Evolutionary conservation across 78 protist species (phyloP), one percentile per base, ranked within the genome.

Genomic region (Parvularia atlantis): DNA sequence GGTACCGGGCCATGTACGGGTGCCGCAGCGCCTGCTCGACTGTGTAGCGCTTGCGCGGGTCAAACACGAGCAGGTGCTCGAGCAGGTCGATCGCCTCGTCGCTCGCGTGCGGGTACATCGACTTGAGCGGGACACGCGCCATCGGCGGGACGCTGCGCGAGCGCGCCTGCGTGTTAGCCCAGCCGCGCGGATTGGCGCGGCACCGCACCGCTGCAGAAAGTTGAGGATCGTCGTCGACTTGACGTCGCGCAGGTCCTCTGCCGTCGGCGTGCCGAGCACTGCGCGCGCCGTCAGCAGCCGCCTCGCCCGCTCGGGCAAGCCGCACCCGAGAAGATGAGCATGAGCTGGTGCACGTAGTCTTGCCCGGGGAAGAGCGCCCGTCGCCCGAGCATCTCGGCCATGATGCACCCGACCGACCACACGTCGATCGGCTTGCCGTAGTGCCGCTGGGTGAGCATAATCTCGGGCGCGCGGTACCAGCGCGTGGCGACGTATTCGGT

Each of bases 381-480:
- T 0, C 81, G 65, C 24, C 72, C 81, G 37, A 88, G 54, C 54
- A 88, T 26, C 69, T 88, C 93, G 24, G 87, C 89, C 19, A 88
- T 71, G 53, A 88, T 84, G 83, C 93, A 88, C 31, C 93, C 93
- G 20, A 88, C 81, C 9, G 90, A 81, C 93, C 93, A 84, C 52
- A 84, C 57, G 69, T 84, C 90, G 48, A 78, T 84, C 28, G 94
- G 84, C 41, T 76, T 73, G 39, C 9, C 36, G 80, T 89, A 89
- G 37, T 24, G 20, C 44, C 69, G 66, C 80, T 82, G 70, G 20
- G 82, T 31, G 1, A 92, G 52, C 9, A 93, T 73, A 22, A 93
- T 76, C 68, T 93, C 97, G n/a, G 97, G 97, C 13, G 97, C 95
- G 20, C 97, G 69, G 70, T 91, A 93, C 97, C 97, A 93, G 6